Evolutionary conservation across 2,329 filamentous ascomycete species (phyloP).

Genomic region (Penicillium nordicum): DNA sequence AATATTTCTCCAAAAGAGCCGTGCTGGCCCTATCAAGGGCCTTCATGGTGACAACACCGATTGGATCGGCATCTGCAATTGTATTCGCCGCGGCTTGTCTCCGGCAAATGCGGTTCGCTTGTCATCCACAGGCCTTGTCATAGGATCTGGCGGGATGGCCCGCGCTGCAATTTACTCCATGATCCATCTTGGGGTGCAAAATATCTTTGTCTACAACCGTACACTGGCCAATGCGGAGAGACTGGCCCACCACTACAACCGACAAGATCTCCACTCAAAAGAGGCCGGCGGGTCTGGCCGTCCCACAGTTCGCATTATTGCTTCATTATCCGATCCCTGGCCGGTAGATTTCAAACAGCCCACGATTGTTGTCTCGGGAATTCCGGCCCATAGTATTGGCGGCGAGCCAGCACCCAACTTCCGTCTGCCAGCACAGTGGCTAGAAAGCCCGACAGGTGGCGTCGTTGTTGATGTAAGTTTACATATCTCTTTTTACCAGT

Average conservation of each 20-base stretch:
- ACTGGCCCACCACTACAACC: slow-evolving; percentile 37
- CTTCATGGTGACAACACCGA: slow-evolving; percentile 78
- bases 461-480: slow-evolving; percentile 40
- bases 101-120: slow-evolving; percentile 65
- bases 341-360: slow-evolving; percentile 35
- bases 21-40: slow-evolving; percentile 63
- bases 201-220: slow-evolving; percentile 40
- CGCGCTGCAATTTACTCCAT: slow-evolving; percentile 42
- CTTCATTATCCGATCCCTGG: slow-evolving; percentile 32
- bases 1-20: slow-evolving; percentile 57
- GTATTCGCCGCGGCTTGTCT: slow-evolving; percentile 67
- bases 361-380: slow-evolving; percentile 39
- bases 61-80: slow-evolving; percentile 74
- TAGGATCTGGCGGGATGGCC: slow-evolving; percentile 57
- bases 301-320: slow-evolving; percentile 29
- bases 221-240: slow-evolving; percentile 36
- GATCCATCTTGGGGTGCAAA: slow-evolving; percentile 38
- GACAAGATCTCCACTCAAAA: slow-evolving; percentile 26
- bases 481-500: not conserved
- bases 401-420: slow-evolving; percentile 37
- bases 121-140: slow-evolving; percentile 55
- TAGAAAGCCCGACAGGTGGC: slow-evolving; percentile 39
- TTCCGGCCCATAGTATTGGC: slow-evolving; percentile 37
- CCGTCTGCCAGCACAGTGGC: slow-evolving; percentile 36
- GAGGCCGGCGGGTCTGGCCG: slow-evolving; percentile 17